These are phyloP conservation scores for Cordyceps tenuipes DNA, from an alignment of 2,329 filamentous ascomycete species.

Conservation along the genomic window DNA sequence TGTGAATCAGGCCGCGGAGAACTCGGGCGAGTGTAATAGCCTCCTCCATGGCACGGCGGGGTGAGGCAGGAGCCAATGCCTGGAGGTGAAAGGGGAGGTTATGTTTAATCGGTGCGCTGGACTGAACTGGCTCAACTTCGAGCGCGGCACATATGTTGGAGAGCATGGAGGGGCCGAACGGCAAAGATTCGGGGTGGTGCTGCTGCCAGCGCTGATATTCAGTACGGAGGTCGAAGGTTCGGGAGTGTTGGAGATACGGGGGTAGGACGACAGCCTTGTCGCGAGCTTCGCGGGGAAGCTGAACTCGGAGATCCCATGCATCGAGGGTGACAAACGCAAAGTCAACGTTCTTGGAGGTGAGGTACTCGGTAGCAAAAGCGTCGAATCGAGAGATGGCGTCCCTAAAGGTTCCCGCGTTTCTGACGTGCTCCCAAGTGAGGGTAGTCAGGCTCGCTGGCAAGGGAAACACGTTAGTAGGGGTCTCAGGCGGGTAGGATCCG, in stretches of 20 bases:
- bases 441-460: conserved; percentile 84
- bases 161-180: conserved; percentile 90
- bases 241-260: conserved; percentile 93
- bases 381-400: conserved; percentile 96
- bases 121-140: conserved; percentile 95
- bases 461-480: conserved; percentile 11
- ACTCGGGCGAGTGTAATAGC: conserved; percentile 90
- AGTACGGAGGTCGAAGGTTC: conserved; percentile 91
- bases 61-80: conserved; percentile 88
- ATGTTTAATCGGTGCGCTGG: conserved; percentile 96
- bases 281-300: conserved; percentile 92
- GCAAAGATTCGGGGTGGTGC: conserved; percentile 93
- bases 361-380: conserved; percentile 83
- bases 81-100: conserved; percentile 97
- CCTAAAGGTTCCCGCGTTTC: conserved; percentile 92
- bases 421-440: conserved; percentile 97
- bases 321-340: conserved; percentile 98
- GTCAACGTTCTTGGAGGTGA: conserved; percentile 83
- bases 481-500: neutral
- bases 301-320: conserved; percentile 95
- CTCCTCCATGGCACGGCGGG: conserved; percentile 94
- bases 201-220: conserved; percentile 99
- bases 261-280: conserved; percentile 97
- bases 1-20: conserved; percentile 84
- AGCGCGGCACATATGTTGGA: conserved; percentile 97